Base-by-base conservation (phyloP, 225 moss, liverwort and hornwort genomes). In the Pseudoscleropodium purum region DNA sequence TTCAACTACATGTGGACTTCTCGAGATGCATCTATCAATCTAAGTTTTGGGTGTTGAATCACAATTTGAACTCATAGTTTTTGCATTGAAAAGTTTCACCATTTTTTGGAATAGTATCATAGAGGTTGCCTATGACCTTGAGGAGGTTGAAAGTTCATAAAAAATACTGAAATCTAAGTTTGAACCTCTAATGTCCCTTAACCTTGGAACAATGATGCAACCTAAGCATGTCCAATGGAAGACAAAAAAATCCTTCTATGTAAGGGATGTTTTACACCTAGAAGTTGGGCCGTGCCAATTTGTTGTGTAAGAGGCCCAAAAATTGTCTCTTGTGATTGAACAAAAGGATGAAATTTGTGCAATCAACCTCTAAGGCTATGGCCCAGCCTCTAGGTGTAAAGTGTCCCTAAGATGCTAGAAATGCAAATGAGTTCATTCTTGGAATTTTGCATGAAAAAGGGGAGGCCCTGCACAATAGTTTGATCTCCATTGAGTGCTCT, bases 151-250 rank as follows among this genome's bases (percentile, higher is more conserved):
- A 75, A 75, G 31, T 4, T 49, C 12, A 33, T 49, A 0, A 15
- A 47, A 47, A 1, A 47, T 30, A 16, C 0, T 49, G 1, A 33
- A 75, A 75, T 33, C 2, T 19, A 49, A 51, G 10, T 33, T 49
- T 33, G 33, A 1, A 27, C 33, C 18, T 75, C 3, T 6, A 0
- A 30, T 75, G 18, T 49, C 49, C 27, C 11, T 47, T 27, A 43
- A 23, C 4, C 7, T 9, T 37, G 19, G 4, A 12, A 69, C 2
- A 1, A 23, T 4, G 2, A 0, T 7, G 1, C 2, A 2, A 0
- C 15, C 13, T 25, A 24, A 4, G 7, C 15, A 3, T 39, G 7
- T 39, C 2, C 4, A 0, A 39, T 70, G 13, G 10, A 24, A 2
- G 24, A 21, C 47, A 0, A n/a, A 1, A 68, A 9, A 69, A 69